Base-by-base conservation (phyloP, 2,329 filamentous ascomycete species). In the Xylariaceae sp. region DNA sequence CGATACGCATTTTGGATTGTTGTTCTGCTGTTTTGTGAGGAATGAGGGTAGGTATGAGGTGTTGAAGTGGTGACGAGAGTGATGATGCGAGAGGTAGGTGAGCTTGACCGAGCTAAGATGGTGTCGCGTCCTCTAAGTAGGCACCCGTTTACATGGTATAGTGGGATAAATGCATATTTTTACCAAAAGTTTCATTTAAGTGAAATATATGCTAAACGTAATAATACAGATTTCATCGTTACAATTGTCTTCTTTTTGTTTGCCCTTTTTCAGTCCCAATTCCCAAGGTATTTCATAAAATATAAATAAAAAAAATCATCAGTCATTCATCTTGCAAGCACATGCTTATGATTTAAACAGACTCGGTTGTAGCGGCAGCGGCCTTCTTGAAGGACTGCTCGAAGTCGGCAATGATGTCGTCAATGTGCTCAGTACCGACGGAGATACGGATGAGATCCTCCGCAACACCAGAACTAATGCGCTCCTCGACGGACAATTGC, bases 381-480 rank as follows among this genome's bases (percentile, higher is more conserved):
- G 83, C 81, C 30, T 83, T 81, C 71, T 85, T 82, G 76, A 97
- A 95, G 0, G 90, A 89, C 79, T 96, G 92, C 75, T 93, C 88
- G 73, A 97, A 97, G 76, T 97, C 93, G 68, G 87, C 88, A 71
- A 96, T 94, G 70, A 97, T 97, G 71, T 97, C 93, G 77, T 96
- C 92, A 72, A 97, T 96, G 74, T 97, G 92, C 78, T 97, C 93
- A 0, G 89, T 96, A 55, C 93, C 93, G 60, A 97, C 92, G 0
- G 92, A 97, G 71, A 97, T 94, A 64, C 93, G 89, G 75, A 97
- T 96, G 45, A 92, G 85, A 71, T 96, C 93, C 82, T 89, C 87
- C 13, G 90, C 94, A 9, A 94, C 90, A 68, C 93, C 93, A 18
- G 90, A 93, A 71, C 78, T 86, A 55, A 82, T 73, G 76, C 87